Base-by-base conservation (phyloP, 306 rosid species). In the Ochetophila trinervis region DNA sequence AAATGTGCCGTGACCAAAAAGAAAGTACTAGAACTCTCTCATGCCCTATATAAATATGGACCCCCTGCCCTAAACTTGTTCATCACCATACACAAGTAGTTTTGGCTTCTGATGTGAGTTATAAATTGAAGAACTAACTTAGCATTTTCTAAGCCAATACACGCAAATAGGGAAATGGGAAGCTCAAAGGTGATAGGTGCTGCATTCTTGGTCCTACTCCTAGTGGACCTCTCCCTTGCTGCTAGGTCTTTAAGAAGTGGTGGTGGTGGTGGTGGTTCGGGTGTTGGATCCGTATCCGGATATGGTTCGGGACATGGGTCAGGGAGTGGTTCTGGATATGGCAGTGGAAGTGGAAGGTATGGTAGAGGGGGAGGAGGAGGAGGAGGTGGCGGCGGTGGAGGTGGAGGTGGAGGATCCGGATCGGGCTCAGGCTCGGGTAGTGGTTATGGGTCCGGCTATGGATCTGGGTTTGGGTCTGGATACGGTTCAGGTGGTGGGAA, bases 201-300 rank as follows among this genome's bases (percentile, higher is more conserved):
- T 56, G 77, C 63, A 66, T 71, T 92, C 68, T 57, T 82, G 82
- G 79, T 70, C 66, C 74, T 92, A 81, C 69, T 92, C 23, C 45
- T 87, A 74, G 60, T 80, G 20, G 91, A 92, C 65, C 23, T 85
- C 12, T 68, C 96, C 52, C 65, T 78, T 47, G 96, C 95, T 12
- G 83, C 84, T 21, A 79, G 91, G 49, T 40, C 72, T 35, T 1
- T 61, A n/a, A n/a, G 54, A 71, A 75, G 9, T 12, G 65, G 30
- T 20, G 52, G 76, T 0, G 60, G 73, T 0, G 83, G 87, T 0
- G 79, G 80, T 0, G 80, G 78, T 0, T 79, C 44, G 53, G 69
- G 76, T 17, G 24, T 16, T 5, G 74, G 71, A 21, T 52, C 8
- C 0, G 81, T 74, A 8, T 76, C 81, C 0, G 87, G 91, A 21